Evolutionary conservation across 2,329 filamentous ascomycete species (phyloP), one percentile per base, ranked within the genome.

Genomic region (Cladosporium sp.): DNA sequence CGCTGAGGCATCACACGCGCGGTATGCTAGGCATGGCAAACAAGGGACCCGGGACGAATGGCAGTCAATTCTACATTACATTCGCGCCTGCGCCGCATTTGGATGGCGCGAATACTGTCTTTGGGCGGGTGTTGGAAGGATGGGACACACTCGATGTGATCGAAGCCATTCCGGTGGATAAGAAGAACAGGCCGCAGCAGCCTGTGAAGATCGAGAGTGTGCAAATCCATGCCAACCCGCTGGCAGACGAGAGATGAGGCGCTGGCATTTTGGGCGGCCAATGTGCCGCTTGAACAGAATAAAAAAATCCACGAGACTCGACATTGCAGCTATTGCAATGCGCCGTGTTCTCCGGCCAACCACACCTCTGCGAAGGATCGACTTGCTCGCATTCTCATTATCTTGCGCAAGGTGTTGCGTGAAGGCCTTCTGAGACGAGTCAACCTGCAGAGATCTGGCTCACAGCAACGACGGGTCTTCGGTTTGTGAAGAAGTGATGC

Each of bases 11-110:
- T 74, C 94, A 91, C 1, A 90, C 90, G 43, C 89, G 92, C 7
- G 93, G 93, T 1, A 78, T 97, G 16, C 73, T 98, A 60, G 91
- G 85, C 72, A 97, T 97, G 93, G 93, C 93, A 56, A 98, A 98
- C 71, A 85, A 87, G 20, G 93, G 93, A 0, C 87, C 89, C 12
- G 82, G 95, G 67, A 95, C 92, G 38, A 97, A 97, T 68, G 93
- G 93, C 27, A 89, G 84, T 55, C 88, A 94, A 66, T 94, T 93
- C 71, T 94, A 91, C 67, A 75, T 93, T 53, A 82, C 84, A 1
- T 85, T 90, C 59, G 85, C 85, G 53, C 82, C 86, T 57, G 86
- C 88, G 20, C 80, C 86, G 32, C 88, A 93, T 70, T 73, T 94
- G 36, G 88, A 93, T 66, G 88, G 87, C 4, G 79, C 88, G 65